Evolutionary conservation across 768 basidiomycete species (phyloP), one percentile per base, ranked within the genome.

Genomic region (Pleurotus pulmonarius): DNA sequence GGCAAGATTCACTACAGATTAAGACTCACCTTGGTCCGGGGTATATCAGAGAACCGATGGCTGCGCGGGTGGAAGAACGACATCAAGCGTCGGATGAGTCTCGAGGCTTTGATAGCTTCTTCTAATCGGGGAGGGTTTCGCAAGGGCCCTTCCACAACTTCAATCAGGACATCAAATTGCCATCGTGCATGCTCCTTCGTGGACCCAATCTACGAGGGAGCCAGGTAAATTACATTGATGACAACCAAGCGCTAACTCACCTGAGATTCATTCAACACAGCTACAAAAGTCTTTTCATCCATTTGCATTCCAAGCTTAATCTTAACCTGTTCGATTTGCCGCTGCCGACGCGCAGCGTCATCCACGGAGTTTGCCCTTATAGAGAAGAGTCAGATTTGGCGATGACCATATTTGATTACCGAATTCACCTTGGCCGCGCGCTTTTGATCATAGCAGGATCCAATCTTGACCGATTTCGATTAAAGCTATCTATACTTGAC

Each of bases 241-340:
- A 16, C 16, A 52, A 45, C 26, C 11, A 13, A 15, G 25, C 11
- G 6, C 8, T 22, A 12, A 67, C 67, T 58, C 52, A 93, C 93
- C 71, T 94, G 91, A 2, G 93, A 92, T 63, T 97, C 94, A 18
- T 94, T 77, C 49, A 99, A 75, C 40, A 79, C 81, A 3, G 86
- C 76, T 65, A 95, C 92, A 71, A 98, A 99, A 3, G 88, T 83
- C 67, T 81, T 87, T 69, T 98, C 97, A 67, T 99, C 97, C 84
- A 98, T 92, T 71, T 93, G 90, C 82, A 97, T 85, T 58, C 88
- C 90, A 66, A 90, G 81, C 67, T 94, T 92, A 54, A 97, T 77
- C 70, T 92, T 94, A 22, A 83, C 87, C 63, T 94, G 90, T 63
- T 97, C 93, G 2, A 95, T 88, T 62, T 94, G 92, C 58, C 91